Base-by-base conservation (phyloP, 148 eudicot species). In the Persicaria tinctoria region DNA sequence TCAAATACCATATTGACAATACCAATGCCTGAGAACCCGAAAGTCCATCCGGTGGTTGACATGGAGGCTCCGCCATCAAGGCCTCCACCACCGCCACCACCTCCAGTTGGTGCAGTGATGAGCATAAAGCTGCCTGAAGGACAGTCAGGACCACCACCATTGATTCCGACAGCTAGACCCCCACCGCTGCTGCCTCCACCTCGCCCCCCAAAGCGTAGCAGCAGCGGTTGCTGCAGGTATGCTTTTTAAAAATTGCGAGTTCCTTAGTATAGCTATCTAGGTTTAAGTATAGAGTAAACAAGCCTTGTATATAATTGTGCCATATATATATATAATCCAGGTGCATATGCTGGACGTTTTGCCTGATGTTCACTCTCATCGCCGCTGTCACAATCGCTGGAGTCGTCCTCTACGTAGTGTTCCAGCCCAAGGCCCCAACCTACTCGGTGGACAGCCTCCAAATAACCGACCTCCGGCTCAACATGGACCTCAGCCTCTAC, bases 401-500 rank as follows among this genome's bases (percentile, higher is more conserved):
- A 0, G 81, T 81, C 9, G 81, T 85, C 49, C 77, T 94, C 68
- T 94, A 82, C 89, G 73, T 87, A 2, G 85, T 87, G 3, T 94
- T 86, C 79, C 78, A 82, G 17, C 98, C 98, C 20, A 89, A 90
- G 54, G 80, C 87, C 18, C 98, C 98, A n/a, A 79, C 85, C 13
- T 94, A 90, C 87, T 90, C 96, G 0, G 82, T 91, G 1, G 85
- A 94, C 72, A 78, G 79, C 78, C 86, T 94, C 14, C 76, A 77
- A 73, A 89, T 91, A 73, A 83, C 97, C 11, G 90, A 90, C 14
- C 74, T 91, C 32, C 79, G 82, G 32, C 89, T 94, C 20, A 94
- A 94, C 76, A 20, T 82, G 3, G 98, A 90, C 83, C 76, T 89
- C 44, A 90, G 89, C 80, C 88, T 94, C 59, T 89, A 88, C 48